A percentile compares a stretch with the other conserved stretches of the same genome.
These are phyloP conservation scores for Rhizopus delemar DNA, from an alignment of 371 early-diverging fungal species.

Conservation along the genomic window DNA sequence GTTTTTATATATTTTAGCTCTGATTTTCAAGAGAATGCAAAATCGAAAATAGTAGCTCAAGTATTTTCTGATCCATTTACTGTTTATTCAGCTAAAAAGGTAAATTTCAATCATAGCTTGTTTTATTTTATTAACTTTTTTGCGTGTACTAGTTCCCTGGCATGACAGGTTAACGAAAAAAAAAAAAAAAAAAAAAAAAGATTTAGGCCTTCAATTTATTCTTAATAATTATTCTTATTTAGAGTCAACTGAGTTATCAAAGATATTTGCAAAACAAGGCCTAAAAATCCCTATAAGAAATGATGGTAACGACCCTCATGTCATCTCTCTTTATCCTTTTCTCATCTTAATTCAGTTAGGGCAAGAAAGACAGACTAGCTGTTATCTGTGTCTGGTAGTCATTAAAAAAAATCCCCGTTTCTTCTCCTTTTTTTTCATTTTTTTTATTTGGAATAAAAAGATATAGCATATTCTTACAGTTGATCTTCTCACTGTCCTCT, in stretches of 20 bases:
- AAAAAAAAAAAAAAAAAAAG: conserved; percentile 7
- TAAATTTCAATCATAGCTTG: conserved; percentile 7
- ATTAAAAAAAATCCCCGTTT: not conserved
- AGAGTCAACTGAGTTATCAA: conserved; percentile 90
- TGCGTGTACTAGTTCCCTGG: conserved; percentile 52
- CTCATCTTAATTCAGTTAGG: conserved; percentile 15
- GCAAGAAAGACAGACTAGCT: conserved; percentile 29
- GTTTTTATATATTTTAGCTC: conserved; percentile 36
- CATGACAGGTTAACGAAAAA: conserved; percentile 51
- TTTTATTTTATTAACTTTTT: not conserved
- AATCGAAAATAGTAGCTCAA: conserved; percentile 60
- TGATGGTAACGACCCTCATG: conserved; percentile 52
- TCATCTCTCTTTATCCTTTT: not conserved
- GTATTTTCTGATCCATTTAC: conserved; percentile 60
- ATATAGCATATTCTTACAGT: not conserved
- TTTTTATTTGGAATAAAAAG: not conserved
- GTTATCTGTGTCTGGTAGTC: too few species aligned
- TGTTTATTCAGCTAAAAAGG: conserved; percentile 62
- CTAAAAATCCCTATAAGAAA: conserved; percentile 92
- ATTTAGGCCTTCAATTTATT: not conserved
- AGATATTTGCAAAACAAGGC: conserved; percentile 90
- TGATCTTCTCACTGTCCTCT: not conserved
- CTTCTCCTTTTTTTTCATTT: not conserved
- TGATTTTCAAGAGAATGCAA: conserved; percentile 55
- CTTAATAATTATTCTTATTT: conserved; percentile 5